phyloP scores from a whole-genome alignment of 345 rosid species.

The Hypericum perforatum region DNA sequence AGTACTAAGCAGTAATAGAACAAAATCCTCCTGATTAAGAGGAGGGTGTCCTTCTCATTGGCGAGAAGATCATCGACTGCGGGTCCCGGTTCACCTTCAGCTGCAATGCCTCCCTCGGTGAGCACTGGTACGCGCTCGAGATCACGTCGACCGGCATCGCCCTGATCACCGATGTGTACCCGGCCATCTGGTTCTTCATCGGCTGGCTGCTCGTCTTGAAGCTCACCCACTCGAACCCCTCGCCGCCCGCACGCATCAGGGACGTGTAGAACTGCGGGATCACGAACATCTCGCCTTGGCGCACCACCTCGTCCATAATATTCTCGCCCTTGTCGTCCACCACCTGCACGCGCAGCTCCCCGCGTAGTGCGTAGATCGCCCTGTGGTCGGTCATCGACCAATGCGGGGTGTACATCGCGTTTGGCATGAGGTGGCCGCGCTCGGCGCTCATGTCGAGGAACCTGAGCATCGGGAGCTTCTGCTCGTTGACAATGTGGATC shows the following conservation, averaged over 20 bases:
- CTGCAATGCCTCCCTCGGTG: slow-evolving; percentile 17
- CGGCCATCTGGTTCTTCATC: slow-evolving; percentile 24
- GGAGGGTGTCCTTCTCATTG: slow-evolving; percentile 7
- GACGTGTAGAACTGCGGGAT: slow-evolving; percentile 26
- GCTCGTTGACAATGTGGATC: slow-evolving; percentile 18
- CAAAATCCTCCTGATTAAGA: too few species aligned
- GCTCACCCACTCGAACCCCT: slow-evolving; percentile 24
- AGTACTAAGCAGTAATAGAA: too few species aligned
- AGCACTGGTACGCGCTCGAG: slow-evolving; percentile 21
- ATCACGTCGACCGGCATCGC: slow-evolving; percentile 27
- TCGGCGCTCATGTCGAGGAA: slow-evolving; percentile 24
- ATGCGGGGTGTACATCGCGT: slow-evolving; percentile 13
- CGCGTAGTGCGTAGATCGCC: slow-evolving; percentile 7
- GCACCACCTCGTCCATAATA: slow-evolving; percentile 18
- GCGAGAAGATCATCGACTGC: slow-evolving; percentile 22
- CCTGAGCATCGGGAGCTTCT: slow-evolving; percentile 24
- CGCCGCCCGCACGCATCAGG: slow-evolving; percentile 10
- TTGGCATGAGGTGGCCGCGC: slow-evolving; percentile 24
- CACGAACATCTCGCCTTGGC: slow-evolving; percentile 26
- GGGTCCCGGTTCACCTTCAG: slow-evolving; percentile 22
- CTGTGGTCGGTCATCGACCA: slow-evolving; percentile 19
- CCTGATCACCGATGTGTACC: slow-evolving; percentile 25
- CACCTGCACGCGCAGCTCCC: slow-evolving; percentile 15
- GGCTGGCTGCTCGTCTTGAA: slow-evolving; percentile 24
- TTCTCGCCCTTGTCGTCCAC: slow-evolving; percentile 18